Base-by-base conservation (phyloP, 2,329 filamentous ascomycete species). In the Nannizziopsis barbatae region DNA sequence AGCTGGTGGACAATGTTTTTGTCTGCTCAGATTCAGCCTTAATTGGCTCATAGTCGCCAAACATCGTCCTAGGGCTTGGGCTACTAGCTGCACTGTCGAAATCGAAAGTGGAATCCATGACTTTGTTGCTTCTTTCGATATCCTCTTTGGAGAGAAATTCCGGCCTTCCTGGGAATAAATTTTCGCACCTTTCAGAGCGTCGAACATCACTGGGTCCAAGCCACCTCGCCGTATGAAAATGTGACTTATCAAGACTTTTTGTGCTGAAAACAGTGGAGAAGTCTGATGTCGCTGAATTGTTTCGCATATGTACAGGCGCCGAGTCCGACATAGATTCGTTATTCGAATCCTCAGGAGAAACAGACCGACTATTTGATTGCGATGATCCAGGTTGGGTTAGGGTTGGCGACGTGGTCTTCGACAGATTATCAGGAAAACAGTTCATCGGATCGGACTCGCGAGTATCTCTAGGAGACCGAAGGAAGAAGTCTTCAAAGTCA, bases 1-100 rank as follows among this genome's bases (percentile, higher is more conserved):
- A 36, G 38, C 7, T 7, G 22, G 22, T 27, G 7, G 22, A 27
- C 22, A 27, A 27, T 27, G 7, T 37, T 50, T 58, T 62, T 33
- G 57, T 48, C 20, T 11, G 15, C 5, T 46, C 27, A 11, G 44
- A 11, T 40, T 35, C 55, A 55, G 35, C 55, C 52, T 15, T 54
- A 30, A 11, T 31, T 3, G 38, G n/a, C 9, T 48, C 46, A n/a
- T 20, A 12, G n/a, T 18, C 18, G 40, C 15, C 12, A 40, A 62
- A 62, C 31, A 50, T 52, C 45, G 62, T 69, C 50, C 67, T 58
- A 35, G 60, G 68, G 51, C 67, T 71, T 1, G 69, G 69, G 32
- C 68, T 71, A 55, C 68, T 71, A 6, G 67, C 69, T 30, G 69
- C 69, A 50, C 68, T 71, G 38, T 71, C 69, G 52, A 72, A 72